phyloP scores from a whole-genome alignment of 2,329 filamentous ascomycete genomes.

The Ceratocystis ficicola region DNA sequence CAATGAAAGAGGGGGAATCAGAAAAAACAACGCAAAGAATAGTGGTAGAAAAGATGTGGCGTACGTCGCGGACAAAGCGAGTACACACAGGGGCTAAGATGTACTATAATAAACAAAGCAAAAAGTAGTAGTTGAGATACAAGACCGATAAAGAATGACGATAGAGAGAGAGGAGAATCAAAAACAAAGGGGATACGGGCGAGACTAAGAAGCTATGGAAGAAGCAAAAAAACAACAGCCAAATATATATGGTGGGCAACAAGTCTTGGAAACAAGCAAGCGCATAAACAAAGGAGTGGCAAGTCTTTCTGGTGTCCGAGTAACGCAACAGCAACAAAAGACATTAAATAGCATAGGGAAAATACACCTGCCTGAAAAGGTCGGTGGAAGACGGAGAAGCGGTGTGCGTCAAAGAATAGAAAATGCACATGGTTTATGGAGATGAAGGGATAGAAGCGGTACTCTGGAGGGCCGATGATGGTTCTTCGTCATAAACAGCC shows the following conservation, averaged over 20 bases:
- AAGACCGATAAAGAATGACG: not conserved
- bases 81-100: not conserved
- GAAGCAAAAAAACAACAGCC: too few relatives aligned
- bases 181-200: not conserved
- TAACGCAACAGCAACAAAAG: not conserved
- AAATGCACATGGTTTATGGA: not conserved
- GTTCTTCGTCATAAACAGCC: conserved; percentile 28
- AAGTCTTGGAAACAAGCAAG: not conserved
- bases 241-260: not conserved
- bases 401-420: not conserved
- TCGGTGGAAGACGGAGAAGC: not conserved
- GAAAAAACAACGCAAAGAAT: not conserved
- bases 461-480: conserved; percentile 26
- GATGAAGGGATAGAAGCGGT: not conserved
- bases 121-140: not conserved
- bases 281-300: not conserved
- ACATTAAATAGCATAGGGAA: not conserved
- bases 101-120: not conserved
- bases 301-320: not conserved
- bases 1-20: not conserved
- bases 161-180: not conserved
- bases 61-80: not conserved
- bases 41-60: not conserved
- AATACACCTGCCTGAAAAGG: not conserved
- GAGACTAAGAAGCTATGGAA: not conserved